Percentiles rank a stretch among this genome's conserved stretches.
Evolutionary conservation across 306 rosid genomes (phyloP).

Genomic region (Sphenostylis stenocarpa): DNA sequence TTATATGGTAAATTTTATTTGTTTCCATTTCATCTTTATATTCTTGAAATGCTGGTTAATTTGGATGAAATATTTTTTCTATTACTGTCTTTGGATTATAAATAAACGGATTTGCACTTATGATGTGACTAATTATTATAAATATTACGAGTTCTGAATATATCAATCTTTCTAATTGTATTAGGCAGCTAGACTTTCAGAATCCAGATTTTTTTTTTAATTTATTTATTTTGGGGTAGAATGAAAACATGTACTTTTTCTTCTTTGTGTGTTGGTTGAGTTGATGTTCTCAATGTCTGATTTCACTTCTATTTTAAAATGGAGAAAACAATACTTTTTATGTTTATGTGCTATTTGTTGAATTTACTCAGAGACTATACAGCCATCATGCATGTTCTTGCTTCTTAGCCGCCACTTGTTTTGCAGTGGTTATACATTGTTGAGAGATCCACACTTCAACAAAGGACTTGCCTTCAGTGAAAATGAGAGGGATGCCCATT

Average conservation of each 20-base stretch:
- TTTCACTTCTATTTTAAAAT: not conserved
- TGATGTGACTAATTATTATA: not conserved
- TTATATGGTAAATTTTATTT: not conserved
- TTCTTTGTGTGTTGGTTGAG: not conserved
- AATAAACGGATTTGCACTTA: not conserved
- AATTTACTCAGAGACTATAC: not conserved
- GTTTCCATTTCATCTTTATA: not conserved
- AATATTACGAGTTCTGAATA: not conserved
- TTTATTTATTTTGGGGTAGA: not conserved
- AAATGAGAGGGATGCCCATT: slow-evolving; percentile 94
- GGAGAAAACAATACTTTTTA: not conserved
- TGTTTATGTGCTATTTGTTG: not conserved
- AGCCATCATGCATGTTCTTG: slow-evolving; percentile 9
- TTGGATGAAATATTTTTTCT: not conserved
- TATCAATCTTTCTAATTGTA: not conserved
- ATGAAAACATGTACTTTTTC: not conserved
- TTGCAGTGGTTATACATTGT: slow-evolving; percentile 79
- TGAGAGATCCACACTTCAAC: slow-evolving; percentile 94
- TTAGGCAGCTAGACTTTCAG: not conserved
- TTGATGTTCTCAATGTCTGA: not conserved
- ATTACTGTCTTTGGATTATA: not conserved
- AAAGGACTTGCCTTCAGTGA: slow-evolving; percentile 94
- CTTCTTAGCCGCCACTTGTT: slow-evolving; percentile 11
- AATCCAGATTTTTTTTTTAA: not conserved
- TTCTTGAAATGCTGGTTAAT: not conserved